A percentile compares a stretch with the other conserved stretches of the same genome.
These are phyloP conservation scores for Fusarium sp. DNA, from an alignment of 2,329 filamentous ascomycete species.

Conservation along the genomic window DNA sequence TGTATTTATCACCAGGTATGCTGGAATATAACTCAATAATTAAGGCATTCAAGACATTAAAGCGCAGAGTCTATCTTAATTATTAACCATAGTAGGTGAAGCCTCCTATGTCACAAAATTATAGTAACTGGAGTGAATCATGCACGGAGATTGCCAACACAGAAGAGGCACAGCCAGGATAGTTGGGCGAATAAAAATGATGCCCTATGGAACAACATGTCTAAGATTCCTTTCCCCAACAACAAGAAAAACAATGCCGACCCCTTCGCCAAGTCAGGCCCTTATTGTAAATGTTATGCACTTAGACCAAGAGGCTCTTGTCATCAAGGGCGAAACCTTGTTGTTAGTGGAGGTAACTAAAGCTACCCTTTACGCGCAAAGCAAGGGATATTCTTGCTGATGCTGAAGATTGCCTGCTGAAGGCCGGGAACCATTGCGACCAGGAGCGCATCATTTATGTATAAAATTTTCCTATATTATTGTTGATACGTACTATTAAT, in stretches of 20 bases:
- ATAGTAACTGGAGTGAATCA: background rate
- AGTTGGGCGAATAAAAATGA: constrained; percentile 2
- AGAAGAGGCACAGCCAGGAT: constrained; percentile 4
- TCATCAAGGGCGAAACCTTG: constrained; percentile 9
- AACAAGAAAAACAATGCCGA: background rate
- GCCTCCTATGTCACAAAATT: background rate
- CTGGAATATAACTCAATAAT: background rate
- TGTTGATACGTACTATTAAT: background rate
- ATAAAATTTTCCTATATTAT: background rate
- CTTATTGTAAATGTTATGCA: background rate
- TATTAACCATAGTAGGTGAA: background rate
- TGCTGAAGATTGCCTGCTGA: background rate
- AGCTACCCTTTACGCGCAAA: constrained; percentile 7
- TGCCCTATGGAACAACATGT: constrained; percentile 10
- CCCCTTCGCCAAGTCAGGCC: constrained; percentile 9
- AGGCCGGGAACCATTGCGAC: background rate
- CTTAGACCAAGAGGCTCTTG: background rate
- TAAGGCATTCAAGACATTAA: background rate
- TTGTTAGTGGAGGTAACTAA: constrained; percentile 9
- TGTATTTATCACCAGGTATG: background rate
- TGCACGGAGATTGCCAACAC: constrained; percentile 13
- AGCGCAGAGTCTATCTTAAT: background rate
- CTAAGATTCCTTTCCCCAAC: constrained; percentile 7
- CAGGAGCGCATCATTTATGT: constrained; percentile 1
- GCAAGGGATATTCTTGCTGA: constrained; percentile 18